A percentile compares a stretch with the other conserved stretches of the same genome.
These are phyloP conservation scores for Malus hybrid DNA, from an alignment of 331 rosid genomes.

Conservation along the genomic window DNA sequence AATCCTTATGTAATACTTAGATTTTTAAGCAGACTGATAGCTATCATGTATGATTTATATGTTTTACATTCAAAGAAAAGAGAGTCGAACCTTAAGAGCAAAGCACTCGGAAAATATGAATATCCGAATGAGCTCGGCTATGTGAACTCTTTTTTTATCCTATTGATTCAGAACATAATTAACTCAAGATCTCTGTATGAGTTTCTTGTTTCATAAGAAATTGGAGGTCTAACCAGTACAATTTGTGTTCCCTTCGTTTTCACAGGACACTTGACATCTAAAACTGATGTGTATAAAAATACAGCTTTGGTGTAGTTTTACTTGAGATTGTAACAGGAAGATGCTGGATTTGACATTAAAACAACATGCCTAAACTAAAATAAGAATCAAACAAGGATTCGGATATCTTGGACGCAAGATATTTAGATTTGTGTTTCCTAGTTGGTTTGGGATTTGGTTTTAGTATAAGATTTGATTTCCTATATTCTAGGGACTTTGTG, in stretches of 20 bases:
- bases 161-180: neutral
- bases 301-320: slow-evolving; percentile 79
- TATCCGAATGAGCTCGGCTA: neutral
- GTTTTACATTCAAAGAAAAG: neutral
- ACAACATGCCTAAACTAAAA: no score
- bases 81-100: neutral
- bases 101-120: neutral
- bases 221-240: slow-evolving; percentile 12
- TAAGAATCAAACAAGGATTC: no score
- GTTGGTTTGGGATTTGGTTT: no score
- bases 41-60: neutral
- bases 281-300: slow-evolving; percentile 49
- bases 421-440: no score
- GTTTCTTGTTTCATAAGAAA: slow-evolving; percentile 2
- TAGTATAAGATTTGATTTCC: no score
- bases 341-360: neutral
- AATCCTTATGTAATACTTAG: neutral
- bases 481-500: no score
- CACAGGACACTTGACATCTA: slow-evolving; percentile 86
- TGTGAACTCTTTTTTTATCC: neutral
- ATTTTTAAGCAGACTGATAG: neutral
- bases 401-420: no score
- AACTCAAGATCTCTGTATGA: neutral
- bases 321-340: slow-evolving; percentile 84
- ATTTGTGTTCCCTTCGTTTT: slow-evolving; percentile 11